Conservation (phyloP, 1,284 basidiomycete species). For the Trichosporon sp. region DNA sequence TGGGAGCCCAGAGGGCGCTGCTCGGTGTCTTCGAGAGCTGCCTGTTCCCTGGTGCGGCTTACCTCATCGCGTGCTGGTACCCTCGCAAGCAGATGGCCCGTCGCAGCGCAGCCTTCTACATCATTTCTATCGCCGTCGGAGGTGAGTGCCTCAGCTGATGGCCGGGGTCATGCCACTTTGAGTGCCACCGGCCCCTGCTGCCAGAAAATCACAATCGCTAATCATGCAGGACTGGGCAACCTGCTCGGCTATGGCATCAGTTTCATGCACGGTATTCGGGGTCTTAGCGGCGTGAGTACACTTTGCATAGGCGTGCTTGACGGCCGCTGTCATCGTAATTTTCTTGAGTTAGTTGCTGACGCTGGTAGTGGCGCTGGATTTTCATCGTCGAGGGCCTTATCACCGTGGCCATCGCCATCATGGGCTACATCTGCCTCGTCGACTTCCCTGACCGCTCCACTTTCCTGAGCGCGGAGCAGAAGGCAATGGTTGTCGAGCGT, state of each 20-base stretch:
- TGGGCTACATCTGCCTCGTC: slow-evolving; percentile 34
- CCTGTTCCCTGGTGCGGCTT: slow-evolving; percentile 44
- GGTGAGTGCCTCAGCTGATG: no score
- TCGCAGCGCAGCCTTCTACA: slow-evolving; percentile 46
- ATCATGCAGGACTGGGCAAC: slow-evolving; percentile 9
- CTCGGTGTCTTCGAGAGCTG: slow-evolving; percentile 44
- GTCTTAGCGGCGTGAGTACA: slow-evolving; percentile 1
- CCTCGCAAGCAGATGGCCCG: slow-evolving; percentile 48
- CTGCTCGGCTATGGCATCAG: slow-evolving; percentile 17
- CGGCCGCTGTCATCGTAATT: no score
- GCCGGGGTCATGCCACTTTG: no score
- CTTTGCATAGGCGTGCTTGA: no score
- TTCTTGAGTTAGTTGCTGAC: no score
- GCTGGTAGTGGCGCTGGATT: slow-evolving; percentile 8
- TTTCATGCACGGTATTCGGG: slow-evolving; percentile 5
- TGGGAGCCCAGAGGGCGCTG: slow-evolving; percentile 45
- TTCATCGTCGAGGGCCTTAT: slow-evolving; percentile 22
- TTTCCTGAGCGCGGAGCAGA: slow-evolving; percentile 47
- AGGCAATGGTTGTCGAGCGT: slow-evolving; percentile 43
- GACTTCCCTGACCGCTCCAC: slow-evolving; percentile 51
- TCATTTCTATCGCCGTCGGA: slow-evolving; percentile 22
- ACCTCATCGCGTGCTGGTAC: slow-evolving; percentile 49
- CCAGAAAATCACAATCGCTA: no score
- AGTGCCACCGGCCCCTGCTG: no score
- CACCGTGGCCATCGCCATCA: slow-evolving; percentile 37